Percentiles rank a stretch among this genome's conserved stretches.
These are phyloP conservation scores for Alternaria sp. DNA, from an alignment of 2,329 filamentous ascomycete genomes.

Conservation along the genomic window DNA sequence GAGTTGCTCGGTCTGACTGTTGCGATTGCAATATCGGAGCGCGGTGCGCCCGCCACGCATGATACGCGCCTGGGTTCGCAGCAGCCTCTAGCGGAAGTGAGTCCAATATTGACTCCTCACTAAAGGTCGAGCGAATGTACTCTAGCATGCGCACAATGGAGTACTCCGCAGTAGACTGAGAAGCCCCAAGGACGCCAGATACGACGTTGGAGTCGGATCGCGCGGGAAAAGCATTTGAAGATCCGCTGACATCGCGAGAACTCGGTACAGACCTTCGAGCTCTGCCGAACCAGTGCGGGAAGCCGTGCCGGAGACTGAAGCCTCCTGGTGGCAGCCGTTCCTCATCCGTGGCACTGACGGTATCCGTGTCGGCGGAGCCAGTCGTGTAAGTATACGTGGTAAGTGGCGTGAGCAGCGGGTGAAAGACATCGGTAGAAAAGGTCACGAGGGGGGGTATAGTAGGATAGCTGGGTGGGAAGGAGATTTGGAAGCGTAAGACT, in stretches of 20 bases:
- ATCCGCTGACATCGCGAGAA: conserved; percentile 45
- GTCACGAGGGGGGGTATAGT: conserved; percentile 80
- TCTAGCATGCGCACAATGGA: conserved; percentile 67
- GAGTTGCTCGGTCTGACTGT: conserved; percentile 22
- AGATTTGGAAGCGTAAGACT: conserved; percentile 87
- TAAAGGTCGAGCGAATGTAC: conserved; percentile 84
- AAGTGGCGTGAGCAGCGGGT: conserved; percentile 87
- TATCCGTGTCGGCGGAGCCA: conserved; percentile 72
- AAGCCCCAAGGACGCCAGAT: conserved; percentile 10
- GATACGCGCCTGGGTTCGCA: conserved; percentile 90
- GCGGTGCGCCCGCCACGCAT: conserved; percentile 84
- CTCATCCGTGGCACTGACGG: conserved; percentile 82
- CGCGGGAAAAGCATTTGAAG: conserved; percentile 28
- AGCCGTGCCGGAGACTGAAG: conserved; percentile 89
- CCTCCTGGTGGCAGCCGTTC: conserved; percentile 85
- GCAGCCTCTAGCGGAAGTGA: conserved; percentile 79
- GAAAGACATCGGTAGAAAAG: conserved; percentile 92
- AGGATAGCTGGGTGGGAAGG: conserved; percentile 83
- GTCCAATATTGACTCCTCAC: conserved; percentile 78
- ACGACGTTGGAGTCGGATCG: conserved; percentile 14
- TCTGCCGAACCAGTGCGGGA: conserved; percentile 82
- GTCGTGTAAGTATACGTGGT: conserved; percentile 96
- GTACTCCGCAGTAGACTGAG: conserved; percentile 16
- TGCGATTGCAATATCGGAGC: conserved; percentile 46
- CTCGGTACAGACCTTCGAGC: conserved; percentile 35